Conservation (phyloP, 2,329 filamentous ascomycete species). For the Nigrospora osmanthi region DNA sequence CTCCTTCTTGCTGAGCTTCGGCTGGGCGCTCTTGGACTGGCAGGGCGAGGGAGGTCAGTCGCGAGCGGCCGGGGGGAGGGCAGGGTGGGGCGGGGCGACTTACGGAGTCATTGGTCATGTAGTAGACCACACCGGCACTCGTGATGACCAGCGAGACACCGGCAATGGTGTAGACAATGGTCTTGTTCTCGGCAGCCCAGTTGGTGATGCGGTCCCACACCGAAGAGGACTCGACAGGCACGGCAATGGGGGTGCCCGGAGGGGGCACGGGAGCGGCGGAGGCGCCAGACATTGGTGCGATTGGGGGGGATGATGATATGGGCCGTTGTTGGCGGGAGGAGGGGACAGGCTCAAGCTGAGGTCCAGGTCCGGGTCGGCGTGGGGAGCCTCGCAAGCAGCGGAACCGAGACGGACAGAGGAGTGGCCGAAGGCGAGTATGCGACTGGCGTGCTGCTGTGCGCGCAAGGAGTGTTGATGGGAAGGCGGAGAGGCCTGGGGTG, state of each 20-base stretch:
- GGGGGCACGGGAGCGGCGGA: slow-evolving; percentile 38
- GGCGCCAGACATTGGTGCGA: slow-evolving; percentile 24
- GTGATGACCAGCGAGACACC: slow-evolving; percentile 89
- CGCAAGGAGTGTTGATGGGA: too few species aligned
- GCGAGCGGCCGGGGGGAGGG: too few species aligned
- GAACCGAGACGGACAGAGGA: too few species aligned
- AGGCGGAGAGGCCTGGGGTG: too few species aligned
- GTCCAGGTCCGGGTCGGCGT: too few species aligned
- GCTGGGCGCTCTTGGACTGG: slow-evolving; percentile 36
- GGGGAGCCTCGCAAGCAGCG: too few species aligned
- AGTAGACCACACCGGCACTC: slow-evolving; percentile 88
- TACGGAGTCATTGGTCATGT: slow-evolving; percentile 59
- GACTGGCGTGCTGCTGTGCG: too few species aligned
- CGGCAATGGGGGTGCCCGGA: slow-evolving; percentile 33
- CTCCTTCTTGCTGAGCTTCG: slow-evolving; percentile 85
- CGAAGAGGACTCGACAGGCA: slow-evolving; percentile 51
- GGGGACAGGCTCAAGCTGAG: too few species aligned
- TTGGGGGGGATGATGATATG: not conserved
- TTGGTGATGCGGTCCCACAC: slow-evolving; percentile 84
- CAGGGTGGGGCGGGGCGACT: slow-evolving; percentile 12
- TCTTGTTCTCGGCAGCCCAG: slow-evolving; percentile 95
- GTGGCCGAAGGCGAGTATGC: too few species aligned
- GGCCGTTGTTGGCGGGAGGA: not conserved
- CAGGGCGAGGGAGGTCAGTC: too few species aligned
- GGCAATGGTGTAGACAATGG: slow-evolving; percentile 90